Base-by-base conservation (phyloP, 1,139 yeast species). In the Entelexis sorbosivorans region DNA sequence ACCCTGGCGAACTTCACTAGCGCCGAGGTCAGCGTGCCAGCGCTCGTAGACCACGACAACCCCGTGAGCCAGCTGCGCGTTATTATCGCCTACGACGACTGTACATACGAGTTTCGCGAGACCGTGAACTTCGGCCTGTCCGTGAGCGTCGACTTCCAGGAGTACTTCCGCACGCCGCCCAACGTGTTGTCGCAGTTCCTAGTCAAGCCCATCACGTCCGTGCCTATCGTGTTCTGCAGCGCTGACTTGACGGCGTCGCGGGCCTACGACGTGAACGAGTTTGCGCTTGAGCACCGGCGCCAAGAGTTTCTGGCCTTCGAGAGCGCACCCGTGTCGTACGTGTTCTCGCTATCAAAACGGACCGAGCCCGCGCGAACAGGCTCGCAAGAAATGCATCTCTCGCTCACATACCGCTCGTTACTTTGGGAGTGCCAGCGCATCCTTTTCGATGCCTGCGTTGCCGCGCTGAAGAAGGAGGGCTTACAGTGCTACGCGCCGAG, bases 271-370 rank as follows among this genome's bases (percentile, higher is more conserved):
- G 73, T 79, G 0, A 63, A 66, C 7, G 66, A 60, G 65, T 5
- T 65, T 70, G 1, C 56, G 58, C 6, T 55, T 57, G 16, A 62
- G 77, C 39, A 35, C 22, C 39, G 40, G n/a, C 24, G 10, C 31
- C 40, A 33, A 11, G 48, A 44, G n/a, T 22, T 35, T 20, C 67
- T 81, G 34, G 80, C 86, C 0, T 78, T 75, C 61, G 76, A 77
- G 4, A 87, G 81, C n/a, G 88, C 84, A 53, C 84, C 88, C 0
- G 78, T 79, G 0, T 73, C 79, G 1, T 75, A 74, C 47, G 78
- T 82, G 54, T 85, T 76, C 63, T 36, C 33, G 6, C 19, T 22
- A 22, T 17, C 22, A 2, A 32, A 33, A 14, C 31, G 32, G 7
- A 13, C 34, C 24, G 44, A 36, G 38, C 39, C 28, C 2, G 9